Evolutionary conservation across 1,284 basidiomycete genomes (phyloP).

Genomic region (Ustilago bromivora): DNA sequence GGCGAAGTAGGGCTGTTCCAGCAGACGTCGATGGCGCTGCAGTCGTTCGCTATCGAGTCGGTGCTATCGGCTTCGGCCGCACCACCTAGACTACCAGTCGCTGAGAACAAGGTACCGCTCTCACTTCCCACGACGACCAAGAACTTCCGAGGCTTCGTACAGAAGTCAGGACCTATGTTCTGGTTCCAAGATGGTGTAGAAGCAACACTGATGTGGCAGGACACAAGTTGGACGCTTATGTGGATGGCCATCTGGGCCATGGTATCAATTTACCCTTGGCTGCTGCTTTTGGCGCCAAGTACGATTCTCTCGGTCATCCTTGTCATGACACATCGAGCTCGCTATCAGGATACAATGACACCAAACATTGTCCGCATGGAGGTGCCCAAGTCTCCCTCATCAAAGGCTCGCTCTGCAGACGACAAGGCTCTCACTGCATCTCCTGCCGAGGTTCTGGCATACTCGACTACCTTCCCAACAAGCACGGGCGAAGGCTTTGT

Average conservation of each 20-base stretch:
- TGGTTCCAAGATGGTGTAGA: slow-evolving; percentile 68
- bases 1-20: slow-evolving; percentile 29
- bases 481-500: slow-evolving; percentile 40
- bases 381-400: slow-evolving; percentile 37
- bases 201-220: slow-evolving; percentile 67
- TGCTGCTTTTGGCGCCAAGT: slow-evolving; percentile 60
- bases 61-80: slow-evolving; percentile 57
- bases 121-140: slow-evolving; percentile 64
- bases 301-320: slow-evolving; percentile 64
- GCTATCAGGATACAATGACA: slow-evolving; percentile 55
- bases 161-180: slow-evolving; percentile 67
- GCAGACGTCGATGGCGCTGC: slow-evolving; percentile 55
- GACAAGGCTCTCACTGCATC: slow-evolving; percentile 2
- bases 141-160: slow-evolving; percentile 68
- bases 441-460: slow-evolving; percentile 32
- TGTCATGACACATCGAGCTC: slow-evolving; percentile 54
- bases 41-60: slow-evolving; percentile 57
- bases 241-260: slow-evolving; percentile 69
- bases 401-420: slow-evolving; percentile 13
- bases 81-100: slow-evolving; percentile 60
- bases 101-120: slow-evolving; percentile 64
- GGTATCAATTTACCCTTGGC: slow-evolving; percentile 61
- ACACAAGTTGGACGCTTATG: slow-evolving; percentile 65
- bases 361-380: slow-evolving; percentile 36
- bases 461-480: slow-evolving; percentile 38